Evolutionary conservation across 2,329 filamentous ascomycete genomes (phyloP), one percentile per base, ranked within the genome.

Genomic region (Dactylellina cionopaga): DNA sequence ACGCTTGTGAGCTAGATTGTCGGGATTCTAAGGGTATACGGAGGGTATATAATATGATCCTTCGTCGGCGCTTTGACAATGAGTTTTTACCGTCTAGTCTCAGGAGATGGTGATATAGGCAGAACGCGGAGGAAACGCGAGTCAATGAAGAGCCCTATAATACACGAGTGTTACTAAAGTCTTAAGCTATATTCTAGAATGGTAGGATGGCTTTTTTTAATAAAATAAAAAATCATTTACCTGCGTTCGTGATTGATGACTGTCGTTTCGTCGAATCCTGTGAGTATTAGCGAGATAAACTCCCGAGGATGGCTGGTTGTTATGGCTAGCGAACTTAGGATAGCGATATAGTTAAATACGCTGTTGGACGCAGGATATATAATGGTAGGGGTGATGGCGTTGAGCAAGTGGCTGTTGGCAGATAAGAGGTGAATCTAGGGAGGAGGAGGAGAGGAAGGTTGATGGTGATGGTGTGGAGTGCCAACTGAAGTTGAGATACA

Each of bases 271-370:
- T 6, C 15, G 13, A 37, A 39, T 56, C 58, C 65, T 71, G 65
- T 43, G 29, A 43, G 52, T 37, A 27, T 71, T 56, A 71, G 58
- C 25, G 39, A 31, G 17, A 31, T 22, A 39, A 52, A 58, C 51
- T 56, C 31, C 65, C 37, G 64, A 51, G 43, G 2, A 49, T 6
- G 43, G 41, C 51, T 22, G 27, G 41, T 33, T 39, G 24, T 5
- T n/a, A 35, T n/a, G 15, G 17, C 3, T 33, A 15, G 46, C 15
- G 31, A 22, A 46, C 27, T 37, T 19, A 7, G 4, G 39, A 22
- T 25, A 7, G 1, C 13, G 15, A 19, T 15, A 5, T 4, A 17
- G 13, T 17, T n/a, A 7, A 3, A 35, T 24, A 10, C 15, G 41
- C 7, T n/a, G n/a, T n/a, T n/a, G n/a, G n/a, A n/a, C n/a, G n/a